Percentiles rank a stretch among this genome's conserved stretches.
phyloP scores from a whole-genome alignment of 78 protist species.

The Dictyostelium citrinum region DNA sequence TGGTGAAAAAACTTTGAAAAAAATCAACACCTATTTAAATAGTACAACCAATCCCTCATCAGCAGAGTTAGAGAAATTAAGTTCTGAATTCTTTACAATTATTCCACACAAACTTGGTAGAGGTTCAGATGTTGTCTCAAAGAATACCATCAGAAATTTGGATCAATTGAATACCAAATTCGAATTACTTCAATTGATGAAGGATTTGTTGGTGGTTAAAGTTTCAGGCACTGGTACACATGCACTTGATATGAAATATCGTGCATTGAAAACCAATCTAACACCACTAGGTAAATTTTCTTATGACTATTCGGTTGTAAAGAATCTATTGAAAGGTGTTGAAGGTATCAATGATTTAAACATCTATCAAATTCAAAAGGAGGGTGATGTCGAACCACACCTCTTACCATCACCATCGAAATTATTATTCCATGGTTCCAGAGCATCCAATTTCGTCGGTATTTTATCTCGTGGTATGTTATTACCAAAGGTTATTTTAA shows the following conservation, averaged over 20 bases:
- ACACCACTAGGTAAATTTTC: not conserved
- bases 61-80: not conserved
- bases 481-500: constrained; percentile 56
- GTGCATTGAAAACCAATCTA: constrained; percentile 29
- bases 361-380: not conserved
- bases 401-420: not conserved
- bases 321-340: not conserved
- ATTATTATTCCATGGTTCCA: constrained; percentile 69
- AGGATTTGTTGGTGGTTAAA: constrained; percentile 47
- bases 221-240: not conserved
- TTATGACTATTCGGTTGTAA: not conserved
- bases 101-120: constrained; percentile 69
- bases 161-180: constrained; percentile 21
- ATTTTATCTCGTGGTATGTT: constrained; percentile 81
- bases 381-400: not conserved
- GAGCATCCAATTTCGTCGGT: constrained; percentile 73
- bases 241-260: constrained; percentile 33
- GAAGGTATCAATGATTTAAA: not conserved
- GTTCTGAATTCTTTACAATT: constrained; percentile 50
- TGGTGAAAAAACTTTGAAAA: not conserved
- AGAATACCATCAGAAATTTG: constrained; percentile 20
- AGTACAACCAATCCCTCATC: not conserved
- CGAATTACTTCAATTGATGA: constrained; percentile 72
- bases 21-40: constrained; percentile 14
- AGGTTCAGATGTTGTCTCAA: not conserved